A percentile compares a stretch with the other conserved stretches of the same genome.
phyloP scores from a whole-genome alignment of 2,329 filamentous ascomycete genomes.

The Scleromitrula shiraiana region DNA sequence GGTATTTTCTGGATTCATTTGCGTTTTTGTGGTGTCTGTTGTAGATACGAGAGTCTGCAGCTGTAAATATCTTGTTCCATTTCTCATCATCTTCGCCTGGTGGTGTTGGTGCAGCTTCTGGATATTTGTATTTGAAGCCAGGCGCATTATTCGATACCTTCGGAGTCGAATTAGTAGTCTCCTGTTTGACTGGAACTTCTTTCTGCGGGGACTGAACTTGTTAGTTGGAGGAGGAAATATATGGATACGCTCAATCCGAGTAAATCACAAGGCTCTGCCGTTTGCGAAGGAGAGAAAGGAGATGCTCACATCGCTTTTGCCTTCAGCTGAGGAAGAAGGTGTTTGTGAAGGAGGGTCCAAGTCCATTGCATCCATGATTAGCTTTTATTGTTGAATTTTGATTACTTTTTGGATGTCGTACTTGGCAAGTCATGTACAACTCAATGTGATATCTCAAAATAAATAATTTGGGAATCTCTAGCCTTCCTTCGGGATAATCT shows the following conservation, averaged over 20 bases:
- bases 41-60: constrained; percentile 28
- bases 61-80: constrained; percentile 29
- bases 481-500: too few relatives aligned
- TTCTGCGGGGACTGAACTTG: not conserved
- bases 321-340: not conserved
- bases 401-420: not conserved
- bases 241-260: not conserved
- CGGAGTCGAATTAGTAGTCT: not conserved
- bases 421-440: not conserved
- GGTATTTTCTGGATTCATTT: constrained; percentile 21
- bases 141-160: constrained; percentile 15
- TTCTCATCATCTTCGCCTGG: constrained; percentile 23
- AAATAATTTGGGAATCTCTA: not conserved
- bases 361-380: constrained; percentile 7
- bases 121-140: constrained; percentile 29
- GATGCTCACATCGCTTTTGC: not conserved
- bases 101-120: constrained; percentile 26
- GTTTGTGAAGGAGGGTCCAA: not conserved
- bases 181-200: not conserved
- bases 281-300: not conserved
- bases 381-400: not conserved
- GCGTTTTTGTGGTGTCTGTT: constrained; percentile 24
- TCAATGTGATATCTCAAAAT: not conserved
- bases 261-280: constrained; percentile 2
- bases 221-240: not conserved